Evolutionary conservation across 148 eudicot genomes (phyloP).

Genomic region (Silene conica): DNA sequence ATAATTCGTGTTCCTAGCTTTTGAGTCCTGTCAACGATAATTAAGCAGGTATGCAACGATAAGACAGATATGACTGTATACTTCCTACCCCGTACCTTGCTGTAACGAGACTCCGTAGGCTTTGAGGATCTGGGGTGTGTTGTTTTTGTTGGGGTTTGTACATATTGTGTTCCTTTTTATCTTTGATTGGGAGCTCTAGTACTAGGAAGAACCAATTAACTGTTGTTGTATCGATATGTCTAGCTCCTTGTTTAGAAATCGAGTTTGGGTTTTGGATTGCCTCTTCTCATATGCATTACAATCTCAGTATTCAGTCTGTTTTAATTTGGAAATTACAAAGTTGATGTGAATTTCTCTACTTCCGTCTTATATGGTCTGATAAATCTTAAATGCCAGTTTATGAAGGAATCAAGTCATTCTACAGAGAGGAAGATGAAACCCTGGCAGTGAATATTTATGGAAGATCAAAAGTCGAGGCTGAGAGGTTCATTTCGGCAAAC

Average conservation of each 20-base stretch:
- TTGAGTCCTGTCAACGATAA: not conserved
- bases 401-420: slow-evolving; percentile 88
- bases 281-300: not conserved
- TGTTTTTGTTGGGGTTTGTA: not conserved
- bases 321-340: not conserved
- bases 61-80: no score
- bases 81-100: no score
- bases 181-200: not conserved
- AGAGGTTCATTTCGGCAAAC: slow-evolving; percentile 52
- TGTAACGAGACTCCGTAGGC: no score
- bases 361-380: slow-evolving; percentile 14
- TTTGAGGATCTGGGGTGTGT: not conserved
- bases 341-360: not conserved
- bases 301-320: not conserved
- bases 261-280: not conserved
- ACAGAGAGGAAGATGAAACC: slow-evolving; percentile 83
- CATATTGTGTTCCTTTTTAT: not conserved
- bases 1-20: not conserved
- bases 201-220: not conserved
- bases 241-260: not conserved
- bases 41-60: not conserved
- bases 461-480: slow-evolving; percentile 79
- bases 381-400: slow-evolving; percentile 51
- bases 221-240: not conserved
- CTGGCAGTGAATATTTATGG: slow-evolving; percentile 79